Conservation (phyloP, 2,329 filamentous ascomycete genomes). For the Paecilomyces formosus region DNA sequence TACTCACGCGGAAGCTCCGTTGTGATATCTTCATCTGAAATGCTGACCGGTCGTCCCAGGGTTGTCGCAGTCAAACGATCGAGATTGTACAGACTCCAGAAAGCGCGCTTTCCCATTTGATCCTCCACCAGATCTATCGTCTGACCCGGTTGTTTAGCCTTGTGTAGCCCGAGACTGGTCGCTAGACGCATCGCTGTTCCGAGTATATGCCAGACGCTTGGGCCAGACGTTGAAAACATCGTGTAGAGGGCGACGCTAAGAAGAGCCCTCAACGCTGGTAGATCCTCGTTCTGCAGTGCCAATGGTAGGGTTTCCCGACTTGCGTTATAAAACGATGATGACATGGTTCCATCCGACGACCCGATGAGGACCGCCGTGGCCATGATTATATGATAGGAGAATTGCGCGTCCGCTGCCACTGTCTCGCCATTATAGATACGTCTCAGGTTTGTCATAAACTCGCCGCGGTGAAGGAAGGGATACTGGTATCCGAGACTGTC, state of each 20-base stretch:
- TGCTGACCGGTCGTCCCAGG: conserved; percentile 31
- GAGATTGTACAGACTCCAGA: conserved; percentile 39
- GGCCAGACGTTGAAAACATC: conserved; percentile 29
- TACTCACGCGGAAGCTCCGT: conserved; percentile 30
- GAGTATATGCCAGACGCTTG: conserved; percentile 33
- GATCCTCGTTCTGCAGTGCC: conserved; percentile 31
- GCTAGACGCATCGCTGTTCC: conserved; percentile 30
- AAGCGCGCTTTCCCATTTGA: conserved; percentile 35
- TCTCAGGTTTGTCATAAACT: conserved; percentile 25
- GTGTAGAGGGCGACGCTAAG: conserved; percentile 30
- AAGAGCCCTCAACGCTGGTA: conserved; percentile 28
- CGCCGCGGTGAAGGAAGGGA: conserved; percentile 26
- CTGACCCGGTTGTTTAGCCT: conserved; percentile 15
- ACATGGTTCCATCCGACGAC: conserved; percentile 21
- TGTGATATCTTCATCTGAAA: conserved; percentile 36
- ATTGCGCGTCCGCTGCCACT: conserved; percentile 25
- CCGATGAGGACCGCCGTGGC: conserved; percentile 28
- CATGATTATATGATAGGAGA: conserved; percentile 30
- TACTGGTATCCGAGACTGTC: conserved; percentile 33
- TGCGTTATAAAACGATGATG: conserved; percentile 27
- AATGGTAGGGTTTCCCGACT: conserved; percentile 26
- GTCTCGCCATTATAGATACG: conserved; percentile 27
- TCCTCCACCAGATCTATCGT: conserved; percentile 22
- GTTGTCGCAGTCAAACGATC: conserved; percentile 35
- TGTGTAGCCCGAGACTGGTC: conserved; percentile 31